A percentile compares a stretch with the other conserved stretches of the same genome.
These are phyloP conservation scores for Solanum acaule DNA, from an alignment of 257 asterid genomes.

Conservation along the genomic window DNA sequence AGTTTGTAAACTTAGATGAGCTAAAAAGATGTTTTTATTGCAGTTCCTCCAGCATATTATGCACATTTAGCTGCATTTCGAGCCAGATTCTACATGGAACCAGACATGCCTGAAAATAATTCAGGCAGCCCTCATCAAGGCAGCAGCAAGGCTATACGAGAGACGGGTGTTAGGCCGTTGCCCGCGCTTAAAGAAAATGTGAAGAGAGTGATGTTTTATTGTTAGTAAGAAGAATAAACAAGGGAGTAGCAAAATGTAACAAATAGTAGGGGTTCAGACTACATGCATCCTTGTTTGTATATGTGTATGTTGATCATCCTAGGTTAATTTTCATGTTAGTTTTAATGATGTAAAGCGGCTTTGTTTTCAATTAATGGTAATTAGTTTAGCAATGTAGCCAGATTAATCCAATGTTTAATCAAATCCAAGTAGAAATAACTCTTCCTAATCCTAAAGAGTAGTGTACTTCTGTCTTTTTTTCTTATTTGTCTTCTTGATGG, in stretches of 20 bases:
- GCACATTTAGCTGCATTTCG: conserved; percentile 97
- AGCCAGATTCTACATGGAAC: conserved; percentile 91
- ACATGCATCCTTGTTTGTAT: conserved; percentile 24
- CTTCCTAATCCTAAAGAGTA: background rate
- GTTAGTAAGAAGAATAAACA: conserved; percentile 20
- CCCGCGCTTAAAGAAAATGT: conserved; percentile 95
- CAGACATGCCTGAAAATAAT: conserved; percentile 53
- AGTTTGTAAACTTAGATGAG: background rate
- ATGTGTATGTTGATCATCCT: conserved; percentile 6
- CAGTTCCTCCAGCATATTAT: conserved; percentile 98
- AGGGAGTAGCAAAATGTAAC: background rate
- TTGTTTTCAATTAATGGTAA: conserved; percentile 8
- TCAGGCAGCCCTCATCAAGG: conserved; percentile 12
- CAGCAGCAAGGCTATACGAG: conserved; percentile 33
- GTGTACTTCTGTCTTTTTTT: background rate
- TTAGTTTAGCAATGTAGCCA: background rate
- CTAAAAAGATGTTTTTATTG: background rate
- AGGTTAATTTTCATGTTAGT: conserved; percentile 2
- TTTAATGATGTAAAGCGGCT: conserved; percentile 14
- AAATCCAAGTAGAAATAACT: background rate
- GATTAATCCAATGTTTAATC: background rate
- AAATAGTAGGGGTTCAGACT: conserved; percentile 4
- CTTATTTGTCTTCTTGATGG: background rate
- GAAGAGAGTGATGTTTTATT: conserved; percentile 94
- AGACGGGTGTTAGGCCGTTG: conserved; percentile 64